These are phyloP conservation scores for Cryptosporidium tyzzeri DNA, from an alignment of 169 alveolate species.

Conservation along the genomic window DNA sequence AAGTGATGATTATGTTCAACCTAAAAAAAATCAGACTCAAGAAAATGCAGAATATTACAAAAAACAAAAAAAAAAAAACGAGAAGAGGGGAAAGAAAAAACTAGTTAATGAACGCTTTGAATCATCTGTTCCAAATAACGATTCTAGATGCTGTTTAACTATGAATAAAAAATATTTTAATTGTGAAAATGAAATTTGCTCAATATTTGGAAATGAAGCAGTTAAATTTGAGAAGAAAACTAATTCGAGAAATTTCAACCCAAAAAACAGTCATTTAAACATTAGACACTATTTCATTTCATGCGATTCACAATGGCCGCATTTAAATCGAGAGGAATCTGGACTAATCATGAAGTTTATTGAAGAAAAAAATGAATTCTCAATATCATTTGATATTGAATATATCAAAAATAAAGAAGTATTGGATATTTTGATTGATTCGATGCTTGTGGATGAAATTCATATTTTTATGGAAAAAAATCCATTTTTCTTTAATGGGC, in stretches of 20 bases:
- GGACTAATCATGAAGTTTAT: slow-evolving; percentile 56
- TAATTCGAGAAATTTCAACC: not conserved
- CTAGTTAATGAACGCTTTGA: not conserved
- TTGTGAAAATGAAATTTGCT: slow-evolving; percentile 61
- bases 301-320: slow-evolving; percentile 57
- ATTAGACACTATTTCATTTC: slow-evolving; percentile 46
- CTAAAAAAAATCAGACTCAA: not conserved
- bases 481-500: slow-evolving; percentile 62
- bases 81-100: not conserved
- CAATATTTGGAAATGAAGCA: slow-evolving; percentile 51
- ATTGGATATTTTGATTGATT: slow-evolving; percentile 28
- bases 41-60: not conserved
- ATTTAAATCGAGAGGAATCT: slow-evolving; percentile 48
- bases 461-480: slow-evolving; percentile 46
- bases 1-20: not conserved
- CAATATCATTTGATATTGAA: slow-evolving; percentile 57
- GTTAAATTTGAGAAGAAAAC: not conserved
- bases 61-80: slow-evolving; percentile 11
- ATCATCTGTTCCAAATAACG: not conserved
- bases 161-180: slow-evolving; percentile 50
- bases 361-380: slow-evolving; percentile 63
- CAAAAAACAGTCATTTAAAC: slow-evolving; percentile 35
- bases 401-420: slow-evolving; percentile 55
- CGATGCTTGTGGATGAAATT: slow-evolving; percentile 40
- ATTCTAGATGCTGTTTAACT: slow-evolving; percentile 12